Evolutionary conservation across 345 rosid species (phyloP).

Genomic region (Lepidium aucheri): DNA sequence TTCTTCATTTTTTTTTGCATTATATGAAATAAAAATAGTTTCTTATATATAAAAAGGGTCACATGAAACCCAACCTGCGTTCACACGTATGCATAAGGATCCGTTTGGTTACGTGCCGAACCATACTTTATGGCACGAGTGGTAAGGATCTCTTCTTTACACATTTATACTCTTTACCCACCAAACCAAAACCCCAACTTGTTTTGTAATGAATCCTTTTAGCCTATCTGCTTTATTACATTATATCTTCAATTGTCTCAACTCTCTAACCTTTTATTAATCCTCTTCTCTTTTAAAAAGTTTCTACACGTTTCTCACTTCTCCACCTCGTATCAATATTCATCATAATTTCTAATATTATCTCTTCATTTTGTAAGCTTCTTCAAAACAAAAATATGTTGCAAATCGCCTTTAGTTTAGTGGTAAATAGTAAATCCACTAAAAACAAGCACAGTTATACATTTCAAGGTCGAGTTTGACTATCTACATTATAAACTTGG

Average conservation of each 20-base stretch:
- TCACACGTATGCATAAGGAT: constrained; percentile 25
- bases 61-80: constrained; percentile 28
- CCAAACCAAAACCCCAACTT: constrained; percentile 10
- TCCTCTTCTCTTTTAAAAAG: too few relatives aligned
- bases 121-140: constrained; percentile 21
- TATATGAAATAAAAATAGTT: too few relatives aligned
- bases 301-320: constrained; percentile 1
- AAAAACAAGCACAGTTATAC: too few relatives aligned
- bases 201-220: constrained; percentile 8
- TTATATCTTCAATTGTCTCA: constrained; percentile 20
- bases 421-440: too few relatives aligned
- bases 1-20: too few relatives aligned
- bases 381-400: too few relatives aligned
- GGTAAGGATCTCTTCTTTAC: constrained; percentile 8
- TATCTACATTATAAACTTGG: too few relatives aligned
- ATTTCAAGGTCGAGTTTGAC: too few relatives aligned
- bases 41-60: not conserved
- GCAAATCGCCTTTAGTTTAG: too few relatives aligned
- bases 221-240: not conserved
- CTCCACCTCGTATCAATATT: constrained; percentile 4
- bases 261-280: not conserved
- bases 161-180: constrained; percentile 24
- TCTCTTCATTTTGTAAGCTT: not conserved
- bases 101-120: constrained; percentile 18
- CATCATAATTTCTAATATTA: not conserved